Evolutionary conservation across 768 basidiomycete genomes (phyloP), one percentile per base, ranked within the genome.

Genomic region (Rhodotorula paludigena): DNA sequence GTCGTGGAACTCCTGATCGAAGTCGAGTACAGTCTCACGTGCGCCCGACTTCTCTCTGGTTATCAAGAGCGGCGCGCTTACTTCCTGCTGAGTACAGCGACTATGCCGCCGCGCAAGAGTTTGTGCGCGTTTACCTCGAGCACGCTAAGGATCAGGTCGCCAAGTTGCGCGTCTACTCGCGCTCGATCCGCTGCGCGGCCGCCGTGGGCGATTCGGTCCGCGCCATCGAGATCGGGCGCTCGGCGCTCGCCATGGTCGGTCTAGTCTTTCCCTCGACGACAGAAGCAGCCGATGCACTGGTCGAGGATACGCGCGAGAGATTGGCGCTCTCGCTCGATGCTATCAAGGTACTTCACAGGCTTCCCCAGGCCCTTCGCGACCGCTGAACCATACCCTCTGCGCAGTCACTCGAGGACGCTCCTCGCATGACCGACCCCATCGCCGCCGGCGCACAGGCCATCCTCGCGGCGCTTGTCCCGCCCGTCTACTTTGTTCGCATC

Each of bases 11-110:
- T 56, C 11, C 57, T 72, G 2, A 45, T 72, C 33, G 55, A 68
- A 23, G 63, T 65, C 45, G 71, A 72, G 57, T 72, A 64, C 53
- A 58, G 56, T 57, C 44, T 68, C 10, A 63, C 70, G 70, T 71
- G 65, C 44, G 65, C 25, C 28, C 2, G 28, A 8, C 18, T 20
- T 58, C 7, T 48, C 39, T 18, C n/a, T 16, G 35, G 2, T 18
- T 16, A 6, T 44, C 15, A 32, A 21, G 23, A 5, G 12, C 21
- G 14, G 3, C 5, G 25, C 9, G 28, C 55, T 51, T 42, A 54
- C 36, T 32, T 18, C 15, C 9, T 36, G 10, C 7, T 23, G 20
- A 18, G 14, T 8, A 12, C 56, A 71, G 66, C 8, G 66, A 72
- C 45, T 72, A 72, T 55, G 45, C 56, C 12, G 66, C 66, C 12